Evolutionary conservation across 2,329 filamentous ascomycete species (phyloP), one percentile per base, ranked within the genome.

Genomic region (Hypoxylon sp.): DNA sequence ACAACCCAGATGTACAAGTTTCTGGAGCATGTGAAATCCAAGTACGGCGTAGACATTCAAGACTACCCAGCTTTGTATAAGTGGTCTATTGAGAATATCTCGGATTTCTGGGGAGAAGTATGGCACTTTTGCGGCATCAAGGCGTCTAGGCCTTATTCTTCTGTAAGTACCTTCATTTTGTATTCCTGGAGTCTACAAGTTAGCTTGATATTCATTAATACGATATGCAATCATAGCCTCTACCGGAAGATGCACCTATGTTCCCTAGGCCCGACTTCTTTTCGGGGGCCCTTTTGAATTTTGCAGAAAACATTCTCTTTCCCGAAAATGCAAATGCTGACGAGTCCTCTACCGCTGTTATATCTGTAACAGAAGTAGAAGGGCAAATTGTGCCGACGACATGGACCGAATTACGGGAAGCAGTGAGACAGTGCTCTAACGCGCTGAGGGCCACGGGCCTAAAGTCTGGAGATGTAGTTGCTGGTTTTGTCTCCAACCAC

Each of bases 251-350:
- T 45, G 80, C 84, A 4, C 78, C 83, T 35, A 89, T 97, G 80
- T 97, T 91, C 64, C 93, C 93, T 16, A 86, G 91, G 16, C 92
- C 93, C 5, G 77, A 86, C 52, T 97, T 96, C 77, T 97, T 97
- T 70, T 71, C 84, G 48, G 87, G 87, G 7, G 82, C 89, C 9
- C 84, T 78, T 50, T 78, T 97, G 59, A 99, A 97, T 71, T 97
- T 97, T 69, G 92, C 93, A 17, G 90, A 97, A 74, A 99, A 99
- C 69, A 78, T 97, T 44, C 83, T 99, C 3, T 97, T 87, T 69
- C 93, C 93, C 3, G 78, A 77, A 38, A 75, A 81, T 26, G 73
- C 72, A 15, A 64, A 73, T 9, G 71, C 84, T 5, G 74, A 87
- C 57, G 81, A 86, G 40, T 71, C 83, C 34, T 77, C 80, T 3